These are phyloP conservation scores for Malus fusca DNA, from an alignment of 306 rosid species.

Conservation along the genomic window DNA sequence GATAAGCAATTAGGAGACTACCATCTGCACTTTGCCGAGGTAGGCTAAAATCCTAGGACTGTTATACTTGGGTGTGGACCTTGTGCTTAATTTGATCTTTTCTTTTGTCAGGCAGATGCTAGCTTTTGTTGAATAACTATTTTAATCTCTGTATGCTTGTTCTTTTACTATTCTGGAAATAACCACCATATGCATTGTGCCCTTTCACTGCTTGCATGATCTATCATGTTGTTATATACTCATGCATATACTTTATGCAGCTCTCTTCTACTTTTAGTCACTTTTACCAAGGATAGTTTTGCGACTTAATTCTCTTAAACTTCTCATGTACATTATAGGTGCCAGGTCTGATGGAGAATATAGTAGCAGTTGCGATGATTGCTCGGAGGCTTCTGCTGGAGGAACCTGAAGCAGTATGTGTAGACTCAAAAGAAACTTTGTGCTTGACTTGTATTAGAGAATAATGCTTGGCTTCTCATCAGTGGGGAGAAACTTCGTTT, in stretches of 20 bases:
- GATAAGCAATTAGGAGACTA: constrained; percentile 94
- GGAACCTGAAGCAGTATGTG: constrained; percentile 72
- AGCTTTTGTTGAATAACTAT: not conserved
- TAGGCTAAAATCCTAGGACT: constrained; percentile 29
- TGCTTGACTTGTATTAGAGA: constrained; percentile 12
- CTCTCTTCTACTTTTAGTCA: not conserved
- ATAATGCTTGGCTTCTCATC: not conserved
- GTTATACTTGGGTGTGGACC: constrained; percentile 5
- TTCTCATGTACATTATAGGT: constrained; percentile 41
- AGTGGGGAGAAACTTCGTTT: not conserved
- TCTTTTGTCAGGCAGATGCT: not conserved
- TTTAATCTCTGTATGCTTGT: not conserved
- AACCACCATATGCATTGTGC: not conserved
- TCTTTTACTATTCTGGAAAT: not conserved
- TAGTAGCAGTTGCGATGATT: constrained; percentile 83
- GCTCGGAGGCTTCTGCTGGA: constrained; percentile 90
- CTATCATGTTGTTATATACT: not conserved
- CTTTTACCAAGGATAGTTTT: constrained; percentile 16
- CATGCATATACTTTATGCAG: not conserved
- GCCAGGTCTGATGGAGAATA: constrained; percentile 67
- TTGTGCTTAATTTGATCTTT: not conserved
- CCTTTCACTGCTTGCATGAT: not conserved
- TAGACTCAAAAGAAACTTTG: constrained; percentile 17
- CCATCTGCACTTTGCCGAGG: constrained; percentile 87
- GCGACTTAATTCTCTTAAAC: constrained; percentile 14